A percentile compares a stretch with the other conserved stretches of the same genome.
Evolutionary conservation across 1,139 yeast species (phyloP).

Genomic region (Sporopachydermia cereana): DNA sequence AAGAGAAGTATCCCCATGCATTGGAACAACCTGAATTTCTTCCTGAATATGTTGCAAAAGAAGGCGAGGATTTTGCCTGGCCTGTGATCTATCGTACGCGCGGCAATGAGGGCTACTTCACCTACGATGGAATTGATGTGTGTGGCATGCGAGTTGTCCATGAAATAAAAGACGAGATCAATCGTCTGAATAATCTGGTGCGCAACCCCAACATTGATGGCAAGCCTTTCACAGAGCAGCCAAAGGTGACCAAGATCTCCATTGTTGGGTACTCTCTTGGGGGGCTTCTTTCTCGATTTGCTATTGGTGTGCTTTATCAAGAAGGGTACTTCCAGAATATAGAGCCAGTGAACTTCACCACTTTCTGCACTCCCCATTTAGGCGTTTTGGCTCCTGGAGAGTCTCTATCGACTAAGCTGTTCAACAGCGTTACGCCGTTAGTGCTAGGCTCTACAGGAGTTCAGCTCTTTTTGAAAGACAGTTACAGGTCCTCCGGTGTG

Average conservation of each 20-base stretch:
- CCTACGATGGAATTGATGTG: constrained; percentile 79
- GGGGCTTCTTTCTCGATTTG: constrained; percentile 67
- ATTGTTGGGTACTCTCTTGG: constrained; percentile 77
- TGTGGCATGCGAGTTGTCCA: constrained; percentile 68
- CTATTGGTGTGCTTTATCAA: constrained; percentile 54
- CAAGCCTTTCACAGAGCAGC: constrained; percentile 10
- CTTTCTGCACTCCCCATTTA: constrained; percentile 77
- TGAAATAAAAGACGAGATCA: constrained; percentile 45
- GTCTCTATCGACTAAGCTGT: constrained; percentile 33
- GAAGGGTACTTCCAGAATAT: constrained; percentile 39
- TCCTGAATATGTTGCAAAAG: constrained; percentile 10
- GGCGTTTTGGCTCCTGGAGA: constrained; percentile 60
- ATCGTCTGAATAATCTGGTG: constrained; percentile 19
- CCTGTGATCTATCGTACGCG: constrained; percentile 46
- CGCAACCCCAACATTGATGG: neutral
- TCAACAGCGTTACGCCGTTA: constrained; percentile 50
- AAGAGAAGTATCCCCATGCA: constrained; percentile 13
- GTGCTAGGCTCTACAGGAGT: constrained; percentile 59
- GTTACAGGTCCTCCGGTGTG: constrained; percentile 14
- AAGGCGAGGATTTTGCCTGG: constrained; percentile 19
- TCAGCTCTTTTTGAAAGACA: constrained; percentile 59
- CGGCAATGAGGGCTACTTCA: constrained; percentile 53
- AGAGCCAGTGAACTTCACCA: constrained; percentile 36
- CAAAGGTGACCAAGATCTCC: constrained; percentile 43
- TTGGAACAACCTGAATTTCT: constrained; percentile 2